Evolutionary conservation across 2,329 filamentous ascomycete genomes (phyloP), one percentile per base, ranked within the genome.

Genomic region (Hypocrella siamensis): DNA sequence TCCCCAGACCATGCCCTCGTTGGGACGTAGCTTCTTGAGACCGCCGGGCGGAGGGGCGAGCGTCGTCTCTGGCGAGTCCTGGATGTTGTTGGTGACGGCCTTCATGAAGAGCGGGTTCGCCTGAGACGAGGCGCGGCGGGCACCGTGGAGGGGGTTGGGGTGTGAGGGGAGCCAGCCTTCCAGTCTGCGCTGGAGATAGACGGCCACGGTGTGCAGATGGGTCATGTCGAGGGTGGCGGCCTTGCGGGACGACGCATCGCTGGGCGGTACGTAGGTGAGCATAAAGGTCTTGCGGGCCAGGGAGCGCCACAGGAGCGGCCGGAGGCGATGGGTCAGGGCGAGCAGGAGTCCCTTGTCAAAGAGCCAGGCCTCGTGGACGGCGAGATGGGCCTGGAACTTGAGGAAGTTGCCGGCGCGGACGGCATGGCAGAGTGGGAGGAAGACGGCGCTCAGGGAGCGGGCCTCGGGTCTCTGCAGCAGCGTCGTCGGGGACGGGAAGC

Each of bases 221-320:
- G 66, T 53, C 5, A 93, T 62, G 44, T 84, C 75, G 5, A 94
- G 61, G 0, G 80, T 82, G 1, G 84, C 79, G 3, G 84, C 76
- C 43, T 67, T 70, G 42, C 65, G 73, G 3, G 63, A 64, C 22
- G 60, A 59, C 37, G 55, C 63, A 42, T 62, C 66, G 16, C 42
- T 47, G 2, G 78, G 78, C 26, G 74, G 71, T n/a, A 75, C 67
- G 39, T 86, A 90, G 12, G 73, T 80, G 10, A 90, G 62, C 8
- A 88, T 57, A 51, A 93, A 94, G 0, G 77, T 73, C 41, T 75
- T 78, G 19, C 85, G 72, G 14, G 79, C 71, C 6, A 96, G 66
- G 2, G 79, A 80, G 11, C 88, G 75, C 84, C 84, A 93, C 10
- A 93, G 70, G 3, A 92, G 62, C 1, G 83, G 73, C 34, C 90